Base-by-base conservation (phyloP, 108 stramenopile genomes). In the Pseudonitzschia delicatissima region DNA sequence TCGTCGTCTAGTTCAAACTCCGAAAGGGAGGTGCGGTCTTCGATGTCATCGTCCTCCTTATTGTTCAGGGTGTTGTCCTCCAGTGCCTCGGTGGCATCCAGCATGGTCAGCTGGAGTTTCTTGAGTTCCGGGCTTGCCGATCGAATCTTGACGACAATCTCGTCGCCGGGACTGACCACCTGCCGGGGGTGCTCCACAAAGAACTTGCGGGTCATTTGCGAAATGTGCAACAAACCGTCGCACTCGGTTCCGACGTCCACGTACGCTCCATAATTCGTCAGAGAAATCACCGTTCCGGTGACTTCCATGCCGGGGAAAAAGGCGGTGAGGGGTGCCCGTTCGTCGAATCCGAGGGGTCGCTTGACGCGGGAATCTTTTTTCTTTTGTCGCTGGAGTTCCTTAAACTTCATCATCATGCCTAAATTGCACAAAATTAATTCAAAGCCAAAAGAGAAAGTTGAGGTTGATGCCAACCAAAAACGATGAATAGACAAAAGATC, bases 261-360 rank as follows among this genome's bases (percentile, higher is more conserved):
- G 64, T 94, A 95, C 3, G 92, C 96, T 52, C 96, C 96, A 73
- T 83, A 93, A n/a, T 72, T 77, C 3, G 87, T 91, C 36, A 96
- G 40, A 3, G 89, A 89, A 67, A 91, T 91, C 8, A 91, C 87
- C 27, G 69, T 78, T 11, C 92, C 92, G 0, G 69, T 71, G 11
- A 83, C 40, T 57, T 82, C 78, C 67, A 79, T 84, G 13, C 85
- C 85, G 12, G 78, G 72, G 21, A 63, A 58, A 18, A 84, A 72
- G 2, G 64, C 77, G 11, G 80, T 28, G 27, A 93, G 62, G 7
- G 71, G 71, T 4, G 73, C 71, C 27, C 92, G 81, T 31, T 82
- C 50, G 13, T 78, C 61, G 20, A 77, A 76, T 25, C 83, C 83
- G 9, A 76, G 61, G 4, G 79, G 66, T 7, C 92, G 83, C 29